Evolutionary conservation across 306 rosid genomes (phyloP).

Genomic region (Vigna nakashimae): DNA sequence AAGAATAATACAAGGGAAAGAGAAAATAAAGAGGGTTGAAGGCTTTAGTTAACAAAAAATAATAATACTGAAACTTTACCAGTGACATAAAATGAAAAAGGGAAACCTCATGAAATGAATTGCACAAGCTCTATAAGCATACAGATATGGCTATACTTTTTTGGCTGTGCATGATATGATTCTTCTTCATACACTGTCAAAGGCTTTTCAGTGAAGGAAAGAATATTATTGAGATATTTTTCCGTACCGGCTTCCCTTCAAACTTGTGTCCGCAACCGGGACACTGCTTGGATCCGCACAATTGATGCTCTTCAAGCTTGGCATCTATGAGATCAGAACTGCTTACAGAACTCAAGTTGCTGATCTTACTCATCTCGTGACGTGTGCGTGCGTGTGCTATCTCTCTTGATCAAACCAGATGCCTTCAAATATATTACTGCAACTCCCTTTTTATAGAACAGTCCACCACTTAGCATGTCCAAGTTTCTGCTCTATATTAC

Average conservation of each 20-base stretch:
- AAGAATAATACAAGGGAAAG: slow-evolving; percentile 26
- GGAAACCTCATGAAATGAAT: slow-evolving; percentile 22
- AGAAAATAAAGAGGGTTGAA: slow-evolving; percentile 37
- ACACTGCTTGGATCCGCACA: slow-evolving; percentile 96
- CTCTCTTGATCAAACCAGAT: slow-evolving; percentile 41
- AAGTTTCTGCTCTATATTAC: slow-evolving; percentile 31
- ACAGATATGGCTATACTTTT: slow-evolving; percentile 30
- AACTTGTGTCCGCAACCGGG: slow-evolving; percentile 97
- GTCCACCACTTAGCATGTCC: slow-evolving; percentile 52
- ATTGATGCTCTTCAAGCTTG: slow-evolving; percentile 94
- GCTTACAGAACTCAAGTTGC: slow-evolving; percentile 60
- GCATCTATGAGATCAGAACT: slow-evolving; percentile 94
- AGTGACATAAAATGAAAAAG: slow-evolving; percentile 7
- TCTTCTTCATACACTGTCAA: slow-evolving; percentile 39
- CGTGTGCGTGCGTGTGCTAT: slow-evolving; percentile 32
- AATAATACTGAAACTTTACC: slow-evolving; percentile 22
- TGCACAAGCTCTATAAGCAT: background rate
- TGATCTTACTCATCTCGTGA: slow-evolving; percentile 59
- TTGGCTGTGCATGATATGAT: slow-evolving; percentile 21
- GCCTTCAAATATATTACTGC: slow-evolving; percentile 13
- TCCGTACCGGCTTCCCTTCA: slow-evolving; percentile 81
- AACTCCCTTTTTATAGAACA: slow-evolving; percentile 41
- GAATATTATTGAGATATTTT: slow-evolving; percentile 48
- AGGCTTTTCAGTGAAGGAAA: slow-evolving; percentile 52
- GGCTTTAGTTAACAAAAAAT: slow-evolving; percentile 44